Base-by-base conservation (phyloP, 805 yeast species). In the Brettanomyces naardenensis region DNA sequence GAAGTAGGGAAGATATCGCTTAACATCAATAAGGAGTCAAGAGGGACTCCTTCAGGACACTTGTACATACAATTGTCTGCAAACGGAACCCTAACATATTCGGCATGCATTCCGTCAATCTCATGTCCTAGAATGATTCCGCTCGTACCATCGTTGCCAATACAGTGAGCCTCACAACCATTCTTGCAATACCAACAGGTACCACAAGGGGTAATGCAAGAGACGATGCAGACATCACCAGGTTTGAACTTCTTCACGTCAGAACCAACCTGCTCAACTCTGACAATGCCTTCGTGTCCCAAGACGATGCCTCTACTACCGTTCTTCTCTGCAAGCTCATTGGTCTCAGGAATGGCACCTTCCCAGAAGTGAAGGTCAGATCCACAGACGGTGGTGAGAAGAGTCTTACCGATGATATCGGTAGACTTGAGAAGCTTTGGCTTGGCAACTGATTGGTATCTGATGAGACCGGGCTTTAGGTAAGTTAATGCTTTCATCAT, bases 271-370 rank as follows among this genome's bases (percentile, higher is more conserved):
- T 68, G 61, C 29, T 62, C 55, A 33, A 76, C 72, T 19, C 63
- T 50, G 18, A 80, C 80, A 14, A 77, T 56, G 37, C 77, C 75
- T 52, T 76, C 83, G 48, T 76, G 81, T 20, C 83, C 83, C 50
- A 76, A 58, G 17, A 44, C 40, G 13, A 50, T 37, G 9, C 52
- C 53, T 29, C 41, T 43, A n/a, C n/a, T n/a, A 4, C 39, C 48
- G 19, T 9, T 19, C 22, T 17, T 17, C 11, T 44, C 31, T 3
- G 32, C 52, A 15, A 39, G 13, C 21, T 69, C 71, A 2, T 59
- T 52, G 19, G 61, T 59, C 49, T 71, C 72, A 14, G 73, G 73
- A 38, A 74, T 75, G 40, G 68, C 68, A 28, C 82, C 83, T 35
- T 71, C 68, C 38, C 71, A 63, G 52, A 75, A 74, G 51, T 74